phyloP scores from a whole-genome alignment of 768 basidiomycete species.

The Pleurotus tuber-regium region DNA sequence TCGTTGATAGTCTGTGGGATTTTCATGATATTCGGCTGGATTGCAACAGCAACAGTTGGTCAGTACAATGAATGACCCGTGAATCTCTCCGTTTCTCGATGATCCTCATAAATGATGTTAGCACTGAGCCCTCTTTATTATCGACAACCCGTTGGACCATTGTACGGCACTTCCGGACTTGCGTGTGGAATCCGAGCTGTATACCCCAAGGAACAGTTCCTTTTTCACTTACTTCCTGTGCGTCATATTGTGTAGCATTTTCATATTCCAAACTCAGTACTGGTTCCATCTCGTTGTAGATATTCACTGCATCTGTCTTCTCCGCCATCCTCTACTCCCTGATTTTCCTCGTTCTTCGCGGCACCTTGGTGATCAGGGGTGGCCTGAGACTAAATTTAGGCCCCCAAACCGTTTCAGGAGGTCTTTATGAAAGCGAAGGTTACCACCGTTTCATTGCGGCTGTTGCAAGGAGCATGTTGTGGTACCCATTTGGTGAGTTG shows the following conservation, averaged over 20 bases:
- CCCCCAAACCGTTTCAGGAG: constrained; percentile 43
- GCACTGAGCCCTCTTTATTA: constrained; percentile 36
- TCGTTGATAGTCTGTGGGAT: constrained; percentile 44
- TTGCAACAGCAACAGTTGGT: constrained; percentile 48
- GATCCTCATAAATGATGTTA: constrained; percentile 4
- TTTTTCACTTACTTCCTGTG: constrained; percentile 65
- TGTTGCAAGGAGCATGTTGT: constrained; percentile 69
- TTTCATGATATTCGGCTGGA: constrained; percentile 54
- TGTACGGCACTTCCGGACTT: constrained; percentile 52
- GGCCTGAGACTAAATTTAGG: constrained; percentile 51
- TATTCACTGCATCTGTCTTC: constrained; percentile 54
- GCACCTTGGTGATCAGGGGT: constrained; percentile 48
- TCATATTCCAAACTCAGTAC: too few species aligned
- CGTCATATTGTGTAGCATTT: too few species aligned
- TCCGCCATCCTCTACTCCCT: constrained; percentile 58
- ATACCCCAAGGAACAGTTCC: constrained; percentile 41
- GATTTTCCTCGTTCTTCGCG: constrained; percentile 60
- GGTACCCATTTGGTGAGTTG: constrained; percentile 38
- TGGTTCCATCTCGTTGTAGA: too few species aligned
- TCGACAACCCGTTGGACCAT: constrained; percentile 22
- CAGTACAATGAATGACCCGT: constrained; percentile 15
- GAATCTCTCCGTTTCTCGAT: too few species aligned
- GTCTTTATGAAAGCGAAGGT: constrained; percentile 33
- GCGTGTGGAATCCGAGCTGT: constrained; percentile 49
- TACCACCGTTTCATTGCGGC: constrained; percentile 61